Evolutionary conservation across 2,329 filamentous ascomycete genomes (phyloP).

Genomic region (Fusarium verticillioides): DNA sequence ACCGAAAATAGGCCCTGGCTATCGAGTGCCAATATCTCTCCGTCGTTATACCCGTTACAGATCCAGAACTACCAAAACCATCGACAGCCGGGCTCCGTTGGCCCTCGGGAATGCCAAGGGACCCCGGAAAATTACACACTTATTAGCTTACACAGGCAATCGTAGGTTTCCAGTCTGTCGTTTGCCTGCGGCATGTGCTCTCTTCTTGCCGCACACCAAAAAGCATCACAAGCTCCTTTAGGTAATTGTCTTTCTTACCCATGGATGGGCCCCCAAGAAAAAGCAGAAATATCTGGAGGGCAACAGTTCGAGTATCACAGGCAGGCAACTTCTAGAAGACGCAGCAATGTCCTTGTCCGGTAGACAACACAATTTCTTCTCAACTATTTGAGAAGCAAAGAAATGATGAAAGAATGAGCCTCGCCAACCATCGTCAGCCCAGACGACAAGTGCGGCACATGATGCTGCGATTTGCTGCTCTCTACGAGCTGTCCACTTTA

Average conservation of each 20-base stretch:
- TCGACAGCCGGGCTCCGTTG: conserved; percentile 37
- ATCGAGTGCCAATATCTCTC: background rate
- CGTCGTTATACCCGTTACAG: conserved; percentile 8
- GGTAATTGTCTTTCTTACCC: background rate
- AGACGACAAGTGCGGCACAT: conserved; percentile 28
- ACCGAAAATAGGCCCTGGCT: conserved; percentile 38
- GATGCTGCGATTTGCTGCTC: conserved; percentile 21
- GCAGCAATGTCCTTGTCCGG: background rate
- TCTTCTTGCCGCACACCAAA: conserved; percentile 3
- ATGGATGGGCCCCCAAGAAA: background rate
- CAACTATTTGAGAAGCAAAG: background rate
- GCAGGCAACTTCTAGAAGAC: background rate
- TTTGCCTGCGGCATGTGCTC: conserved; percentile 16
- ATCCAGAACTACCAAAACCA: background rate
- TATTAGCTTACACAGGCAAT: conserved; percentile 1
- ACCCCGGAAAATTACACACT: conserved; percentile 2
- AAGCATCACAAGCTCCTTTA: conserved; percentile 4
- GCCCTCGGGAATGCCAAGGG: conserved; percentile 41
- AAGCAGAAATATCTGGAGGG: background rate
- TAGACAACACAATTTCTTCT: background rate
- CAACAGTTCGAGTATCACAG: background rate
- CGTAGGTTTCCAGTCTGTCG: conserved; percentile 3
- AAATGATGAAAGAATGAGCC: background rate
- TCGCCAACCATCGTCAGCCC: conserved; percentile 12
- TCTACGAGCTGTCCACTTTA: conserved; percentile 12